Evolutionary conservation across 768 basidiomycete genomes (phyloP), one percentile per base, ranked within the genome.

Genomic region (Amanita rimosa): DNA sequence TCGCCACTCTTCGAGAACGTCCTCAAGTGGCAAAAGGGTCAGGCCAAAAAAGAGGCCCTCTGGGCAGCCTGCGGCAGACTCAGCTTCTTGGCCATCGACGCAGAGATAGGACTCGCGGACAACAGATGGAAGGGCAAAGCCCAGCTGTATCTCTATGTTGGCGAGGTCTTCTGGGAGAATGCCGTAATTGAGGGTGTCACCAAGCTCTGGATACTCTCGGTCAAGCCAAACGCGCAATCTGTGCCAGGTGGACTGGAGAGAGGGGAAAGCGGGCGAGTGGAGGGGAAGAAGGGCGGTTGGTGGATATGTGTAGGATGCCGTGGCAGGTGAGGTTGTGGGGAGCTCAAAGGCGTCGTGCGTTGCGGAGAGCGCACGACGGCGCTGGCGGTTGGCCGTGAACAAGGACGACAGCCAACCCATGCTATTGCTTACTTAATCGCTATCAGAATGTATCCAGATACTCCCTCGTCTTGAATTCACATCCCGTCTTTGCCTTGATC

Each of bases 1-100:
- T 31, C 76, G 71, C 93, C 95, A 99, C 66, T 99, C 96, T 50
- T 92, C 83, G 38, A 93, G 70, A 22, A 96, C 91, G 56, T 91
- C 85, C 59, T 99, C 96, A 39, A 98, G 72, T 10, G 92, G 89
- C 16, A 99, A 69, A 33, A 96, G 74, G n/a, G 83, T 85, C 16
- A 99, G 67, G n/a, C 96, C 96, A 59, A 92, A 97, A 65, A 99
- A 91, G 26, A 99, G 73, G 29, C 96, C 96, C 50, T 90, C 86
- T 7, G 87, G 76, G 58, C 88, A 92, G 10, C 86, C 88, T 36
- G 86, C 88, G 24, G 88, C 71, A 11, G 87, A 87, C 64, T 92
- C 87, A 16, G 88, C 78, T 62, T 98, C 96, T 61, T 99, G 96
- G 2, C 96, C 96, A 59, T 99, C 92, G 49, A 85, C 83, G 50